These are phyloP conservation scores for Epichloe gansuensis DNA, from an alignment of 2,329 filamentous ascomycete genomes.

Conservation along the genomic window DNA sequence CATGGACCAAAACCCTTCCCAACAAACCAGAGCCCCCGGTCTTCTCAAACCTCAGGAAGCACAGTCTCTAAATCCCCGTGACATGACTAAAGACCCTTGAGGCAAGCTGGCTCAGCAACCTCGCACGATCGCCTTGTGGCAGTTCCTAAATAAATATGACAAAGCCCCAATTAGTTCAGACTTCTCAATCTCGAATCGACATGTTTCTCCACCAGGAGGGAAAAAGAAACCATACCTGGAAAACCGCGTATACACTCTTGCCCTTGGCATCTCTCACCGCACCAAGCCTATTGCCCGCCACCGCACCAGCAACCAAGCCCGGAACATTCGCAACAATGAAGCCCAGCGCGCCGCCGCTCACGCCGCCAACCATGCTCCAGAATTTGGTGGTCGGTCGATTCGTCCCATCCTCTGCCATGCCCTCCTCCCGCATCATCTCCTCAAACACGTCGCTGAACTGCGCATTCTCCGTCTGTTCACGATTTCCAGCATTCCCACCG, in stretches of 20 bases:
- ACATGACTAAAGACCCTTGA: constrained; percentile 76
- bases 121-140: constrained; percentile 68
- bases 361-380: constrained; percentile 74
- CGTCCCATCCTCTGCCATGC: constrained; percentile 60
- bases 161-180: not conserved
- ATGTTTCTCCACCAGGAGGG: not conserved
- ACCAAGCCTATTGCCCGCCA: constrained; percentile 85
- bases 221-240: constrained; percentile 33
- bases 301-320: constrained; percentile 75
- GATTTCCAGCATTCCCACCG: constrained; percentile 17
- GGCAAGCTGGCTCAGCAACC: constrained; percentile 71
- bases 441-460: constrained; percentile 87
- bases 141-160: constrained; percentile 45
- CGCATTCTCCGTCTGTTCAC: constrained; percentile 49
- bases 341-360: constrained; percentile 79
- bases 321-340: constrained; percentile 93
- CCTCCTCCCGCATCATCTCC: constrained; percentile 78
- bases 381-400: constrained; percentile 56
- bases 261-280: constrained; percentile 79
- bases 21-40: not conserved
- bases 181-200: not conserved
- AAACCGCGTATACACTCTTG: constrained; percentile 91
- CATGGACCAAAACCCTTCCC: not conserved
- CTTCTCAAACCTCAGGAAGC: not conserved
- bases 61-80: constrained; percentile 31